A percentile compares a stretch with the other conserved stretches of the same genome.
Conservation (phyloP, 1,284 basidiomycete genomes). For the Phylloporus sp. region DNA sequence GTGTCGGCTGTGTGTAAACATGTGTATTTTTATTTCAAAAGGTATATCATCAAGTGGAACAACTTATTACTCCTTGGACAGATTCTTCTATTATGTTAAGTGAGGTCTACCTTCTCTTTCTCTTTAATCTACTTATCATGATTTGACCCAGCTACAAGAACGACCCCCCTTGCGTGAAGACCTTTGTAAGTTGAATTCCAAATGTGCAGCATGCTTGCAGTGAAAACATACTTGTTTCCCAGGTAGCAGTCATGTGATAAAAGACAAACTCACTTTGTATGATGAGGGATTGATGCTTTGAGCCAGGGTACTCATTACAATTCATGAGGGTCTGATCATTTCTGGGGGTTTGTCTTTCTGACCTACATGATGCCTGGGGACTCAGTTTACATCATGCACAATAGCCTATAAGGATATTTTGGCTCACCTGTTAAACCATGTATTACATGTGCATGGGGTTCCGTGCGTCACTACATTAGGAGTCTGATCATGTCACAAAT, state of each 20-base stretch:
- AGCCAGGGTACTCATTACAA: slow-evolving; percentile 10
- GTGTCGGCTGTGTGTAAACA: too few relatives aligned
- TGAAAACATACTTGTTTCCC: not conserved
- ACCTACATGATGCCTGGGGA: too few relatives aligned
- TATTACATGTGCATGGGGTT: not conserved
- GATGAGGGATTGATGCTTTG: not conserved
- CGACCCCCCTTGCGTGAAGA: slow-evolving; percentile 5
- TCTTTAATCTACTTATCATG: not conserved
- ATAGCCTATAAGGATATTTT: slow-evolving; percentile 23
- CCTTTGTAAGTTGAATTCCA: slow-evolving; percentile 13
- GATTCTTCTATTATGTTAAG: slow-evolving; percentile 3
- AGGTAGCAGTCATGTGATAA: slow-evolving; percentile 21
- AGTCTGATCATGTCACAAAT: not conserved
- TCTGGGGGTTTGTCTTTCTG: not conserved
- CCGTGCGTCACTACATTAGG: slow-evolving; percentile 11
- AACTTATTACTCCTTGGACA: not conserved
- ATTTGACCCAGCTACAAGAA: not conserved
- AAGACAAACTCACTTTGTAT: not conserved
- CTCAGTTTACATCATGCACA: too few relatives aligned
- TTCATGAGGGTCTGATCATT: slow-evolving; percentile 11
- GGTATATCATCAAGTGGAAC: not conserved
- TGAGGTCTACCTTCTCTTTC: not conserved
- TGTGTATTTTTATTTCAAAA: too few relatives aligned
- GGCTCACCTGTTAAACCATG: slow-evolving; percentile 2
- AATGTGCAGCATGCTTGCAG: not conserved